Percentiles rank a stretch among this genome's conserved stretches.
phyloP scores from a whole-genome alignment of 2,329 filamentous ascomycete species.

The Colletotrichum tamarilloi region DNA sequence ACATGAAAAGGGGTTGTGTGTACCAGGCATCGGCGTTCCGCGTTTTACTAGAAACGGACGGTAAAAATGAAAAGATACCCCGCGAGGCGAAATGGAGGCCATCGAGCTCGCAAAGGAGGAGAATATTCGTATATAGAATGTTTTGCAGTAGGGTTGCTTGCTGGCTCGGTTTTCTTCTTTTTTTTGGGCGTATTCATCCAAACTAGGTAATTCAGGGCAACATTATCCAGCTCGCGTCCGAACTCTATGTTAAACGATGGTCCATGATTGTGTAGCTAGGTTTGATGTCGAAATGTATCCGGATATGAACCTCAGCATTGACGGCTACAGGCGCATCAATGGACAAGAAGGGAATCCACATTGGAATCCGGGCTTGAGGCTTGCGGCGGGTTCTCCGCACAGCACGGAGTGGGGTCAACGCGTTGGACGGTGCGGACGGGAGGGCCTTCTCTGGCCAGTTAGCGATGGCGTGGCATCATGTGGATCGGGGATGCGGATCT shows the following conservation, averaged over 20 bases:
- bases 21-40: neutral
- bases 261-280: no score
- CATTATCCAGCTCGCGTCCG: neutral
- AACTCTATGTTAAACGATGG: neutral
- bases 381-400: neutral
- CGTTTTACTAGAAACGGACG: conserved; percentile 38
- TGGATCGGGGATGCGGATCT: conserved; percentile 16
- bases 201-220: neutral
- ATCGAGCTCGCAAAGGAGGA: neutral
- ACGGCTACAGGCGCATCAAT: neutral
- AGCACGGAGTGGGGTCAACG: neutral
- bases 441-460: neutral
- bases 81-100: conserved; percentile 8
- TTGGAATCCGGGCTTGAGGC: neutral
- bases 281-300: no score
- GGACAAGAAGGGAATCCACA: neutral
- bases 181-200: neutral
- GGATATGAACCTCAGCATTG: neutral
- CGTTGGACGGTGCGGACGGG: neutral
- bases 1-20: neutral
- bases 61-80: conserved; percentile 36
- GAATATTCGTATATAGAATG: neutral
- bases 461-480: neutral
- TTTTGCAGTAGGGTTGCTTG: neutral
- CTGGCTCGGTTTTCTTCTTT: neutral